Base-by-base conservation (phyloP, 2,329 filamentous ascomycete species). In the Aspergillus luchuensis region DNA sequence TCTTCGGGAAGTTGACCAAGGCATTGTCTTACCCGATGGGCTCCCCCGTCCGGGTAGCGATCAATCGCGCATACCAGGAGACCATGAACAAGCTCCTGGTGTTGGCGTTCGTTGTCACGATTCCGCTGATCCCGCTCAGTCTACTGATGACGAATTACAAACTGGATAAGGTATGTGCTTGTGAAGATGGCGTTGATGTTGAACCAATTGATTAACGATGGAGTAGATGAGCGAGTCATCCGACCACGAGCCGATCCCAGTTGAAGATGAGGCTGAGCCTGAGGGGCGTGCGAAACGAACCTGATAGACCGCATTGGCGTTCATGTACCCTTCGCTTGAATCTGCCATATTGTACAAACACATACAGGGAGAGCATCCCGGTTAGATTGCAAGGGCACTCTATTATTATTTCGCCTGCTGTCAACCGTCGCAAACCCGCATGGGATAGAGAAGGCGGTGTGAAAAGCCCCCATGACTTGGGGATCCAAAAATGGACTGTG, bases 31-130 rank as follows among this genome's bases (percentile, higher is more conserved):
- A 86, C 63, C 76, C 80, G 0, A 80, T 83, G 76, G 87, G 86
- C 7, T 83, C 80, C 4, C 80, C 82, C 0, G 85, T 82, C 19
- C 77, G 87, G 36, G 72, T 79, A 11, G 88, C 87, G 1, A 89
- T 90, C 69, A 85, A 87, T 60, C 80, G 79, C 36, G 83, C 86
- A 1, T 90, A 90, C 63, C 84, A 87, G 69, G 85, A 89, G 72
- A 87, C 85, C 2, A 88, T 88, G 84, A 81, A 81, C 28, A 82
- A 81, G 61, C 77, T 88, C 17, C 72, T 88, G 48, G 81, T 81
- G 10, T 77, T 86, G 53, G 84, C 85, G 2, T 73, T 86, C 8
- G 77, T 82, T 57, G 80, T 83, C 36, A 78, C 83, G 11, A 74
- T 86, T 17, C 87, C 86, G 2, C 77, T 89, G 21, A 74, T 89